Evolutionary conservation across 78 protist species (phyloP).

Genomic region (Dictyostelium firmibasis): DNA sequence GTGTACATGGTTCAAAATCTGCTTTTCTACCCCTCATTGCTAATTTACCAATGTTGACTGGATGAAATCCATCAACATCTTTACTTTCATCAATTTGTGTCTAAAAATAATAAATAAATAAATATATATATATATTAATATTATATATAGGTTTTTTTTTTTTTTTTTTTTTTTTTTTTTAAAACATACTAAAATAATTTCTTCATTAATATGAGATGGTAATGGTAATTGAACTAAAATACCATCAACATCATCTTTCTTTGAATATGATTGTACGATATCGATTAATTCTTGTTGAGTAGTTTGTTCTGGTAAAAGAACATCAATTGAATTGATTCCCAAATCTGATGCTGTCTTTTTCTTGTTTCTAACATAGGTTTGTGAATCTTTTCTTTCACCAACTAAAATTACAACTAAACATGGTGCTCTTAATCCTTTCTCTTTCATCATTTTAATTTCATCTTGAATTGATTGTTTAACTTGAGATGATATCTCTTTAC

Average conservation of each 20-base stretch:
- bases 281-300: conserved; percentile 69
- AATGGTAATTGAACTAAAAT: conserved; percentile 98
- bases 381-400: conserved; percentile 81
- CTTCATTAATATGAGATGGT: conserved; percentile 94
- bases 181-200: conserved; percentile 33
- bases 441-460: not conserved
- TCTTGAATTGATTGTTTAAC: conserved; percentile 30
- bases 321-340: conserved; percentile 57
- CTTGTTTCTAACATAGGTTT: conserved; percentile 78
- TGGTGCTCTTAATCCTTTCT: conserved; percentile 55
- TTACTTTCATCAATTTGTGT: conserved; percentile 75
- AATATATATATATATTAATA: not conserved
- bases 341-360: conserved; percentile 65
- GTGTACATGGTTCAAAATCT: conserved; percentile 92
- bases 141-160: no score
- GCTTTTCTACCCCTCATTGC: conserved; percentile 83
- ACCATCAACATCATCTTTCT: conserved; percentile 68
- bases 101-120: not conserved
- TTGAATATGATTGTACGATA: conserved; percentile 43
- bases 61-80: conserved; percentile 97
- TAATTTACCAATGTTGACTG: conserved; percentile 85
- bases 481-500: conserved; percentile 40
- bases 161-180: not conserved
- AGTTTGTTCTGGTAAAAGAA: conserved; percentile 38
- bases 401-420: conserved; percentile 75